Evolutionary conservation across 192 early-diverging fungal species (phyloP), one percentile per base, ranked within the genome.

Genomic region (Coemansia umbellata): DNA sequence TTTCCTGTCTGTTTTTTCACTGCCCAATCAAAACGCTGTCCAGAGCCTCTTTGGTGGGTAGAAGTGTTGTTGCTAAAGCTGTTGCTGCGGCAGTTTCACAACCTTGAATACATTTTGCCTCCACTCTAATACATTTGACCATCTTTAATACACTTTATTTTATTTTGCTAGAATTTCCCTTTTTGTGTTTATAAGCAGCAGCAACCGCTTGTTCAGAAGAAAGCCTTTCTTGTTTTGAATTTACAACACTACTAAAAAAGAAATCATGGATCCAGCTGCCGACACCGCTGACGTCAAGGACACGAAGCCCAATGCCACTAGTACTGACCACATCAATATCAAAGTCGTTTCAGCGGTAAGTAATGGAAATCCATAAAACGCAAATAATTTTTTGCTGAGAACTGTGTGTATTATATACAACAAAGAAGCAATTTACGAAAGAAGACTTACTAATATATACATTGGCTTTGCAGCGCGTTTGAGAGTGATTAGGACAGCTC

Each of bases 331-430:
- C 64, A 91, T 95, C 62, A 95, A 92, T 79, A 79, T 95, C 44
- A 93, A 93, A 57, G 93, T 95, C 6, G 83, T 91, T 45, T 87
- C 88, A 55, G 74, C 80, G 68, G 93, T 95, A 88, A 73, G 83
- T 82, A 40, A 24, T 28, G n/a, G n/a, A n/a, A n/a, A n/a, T n/a
- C n/a, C n/a, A n/a, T n/a, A n/a, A n/a, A n/a, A n/a, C 26, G 21
- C 3, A 28, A 30, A 22, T 40, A 31, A 60, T 8, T 55, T 30
- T 23, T 44, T 26, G 18, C 2, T 11, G 23, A 58, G 27, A 28
- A 54, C 37, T 31, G 17, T 32, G 33, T 14, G 35, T 9, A 60
- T n/a, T n/a, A n/a, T n/a, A n/a, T n/a, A n/a, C n/a, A n/a, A n/a
- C n/a, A n/a, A n/a, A n/a, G n/a, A n/a, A n/a, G n/a, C n/a, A n/a